Base-by-base conservation (phyloP, 2,329 filamentous ascomycete genomes). In the Blastomyces parvus region DNA sequence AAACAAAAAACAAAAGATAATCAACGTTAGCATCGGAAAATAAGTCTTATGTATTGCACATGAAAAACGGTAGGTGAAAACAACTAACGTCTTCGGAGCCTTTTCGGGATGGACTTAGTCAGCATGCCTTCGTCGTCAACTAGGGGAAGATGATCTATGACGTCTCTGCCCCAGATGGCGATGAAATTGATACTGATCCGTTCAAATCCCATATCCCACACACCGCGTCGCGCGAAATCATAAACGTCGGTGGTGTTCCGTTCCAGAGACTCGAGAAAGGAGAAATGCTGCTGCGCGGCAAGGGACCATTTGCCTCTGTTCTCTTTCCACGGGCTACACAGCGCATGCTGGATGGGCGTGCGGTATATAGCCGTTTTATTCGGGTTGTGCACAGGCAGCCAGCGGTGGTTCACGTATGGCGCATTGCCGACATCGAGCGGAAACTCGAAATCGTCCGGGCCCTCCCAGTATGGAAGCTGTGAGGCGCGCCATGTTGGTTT, bases 131-230 rank as follows among this genome's bases (percentile, higher is more conserved):
- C 58, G 33, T 60, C 58, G 33, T 60, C 58, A 33, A 1, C 22
- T 13, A 60, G 40, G 6, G 40, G 40, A 44, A 81, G 74, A 63
- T 82, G 77, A 36, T 72, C 71, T n/a, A 77, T 74, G 53, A 82
- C 79, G 66, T 84, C 82, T 30, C 74, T 74, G n/a, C 81, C 81
- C 74, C 80, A 78, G 60, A 85, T 77, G 55, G 80, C 81, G 53
- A 81, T 74, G 65, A 86, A 82, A 67, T 84, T 82, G 40, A 82
- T 79, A 58, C 81, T 83, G 68, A 83, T 78, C 33, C 81, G 76
- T 60, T 76, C 74, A 64, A 83, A 83, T 1, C 40, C 44, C 58
- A 60, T 60, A 48, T 60, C 40, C 58, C 58, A 60, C 22, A 38
- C 36, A 17, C 58, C 44, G 40, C 58, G 30, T 3, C 58, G 58